Percentiles rank a stretch among this genome's conserved stretches.
Conservation (phyloP, 768 basidiomycete species). For the Steccherinum ochraceum region DNA sequence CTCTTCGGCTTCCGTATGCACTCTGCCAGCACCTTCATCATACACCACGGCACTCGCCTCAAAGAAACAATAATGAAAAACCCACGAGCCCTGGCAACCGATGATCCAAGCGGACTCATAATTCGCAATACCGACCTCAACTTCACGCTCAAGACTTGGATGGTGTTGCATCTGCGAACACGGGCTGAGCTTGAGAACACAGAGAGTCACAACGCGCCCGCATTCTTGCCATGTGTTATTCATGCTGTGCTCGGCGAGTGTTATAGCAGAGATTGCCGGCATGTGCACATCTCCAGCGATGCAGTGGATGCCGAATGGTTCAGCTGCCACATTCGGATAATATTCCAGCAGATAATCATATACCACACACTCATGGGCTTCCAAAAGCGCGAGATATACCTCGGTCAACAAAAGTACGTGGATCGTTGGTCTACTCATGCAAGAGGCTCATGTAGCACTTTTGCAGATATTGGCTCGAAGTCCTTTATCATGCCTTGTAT, state of each 20-base stretch:
- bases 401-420: conserved; percentile 2
- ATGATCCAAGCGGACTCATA: neutral
- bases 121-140: neutral
- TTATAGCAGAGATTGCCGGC: conserved; percentile 22
- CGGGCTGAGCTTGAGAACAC: conserved; percentile 25
- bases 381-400: neutral
- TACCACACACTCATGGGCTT: conserved; percentile 11
- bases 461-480: conserved; percentile 38
- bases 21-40: conserved; percentile 21
- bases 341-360: conserved; percentile 45
- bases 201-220: conserved; percentile 22
- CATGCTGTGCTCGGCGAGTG: conserved; percentile 9
- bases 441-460: neutral
- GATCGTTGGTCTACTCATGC: neutral
- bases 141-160: neutral
- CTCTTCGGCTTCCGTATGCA: conserved; percentile 29
- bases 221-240: conserved; percentile 34
- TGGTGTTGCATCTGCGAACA: conserved; percentile 21
- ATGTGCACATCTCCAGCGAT: conserved; percentile 26
- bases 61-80: neutral
- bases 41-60: conserved; percentile 23
- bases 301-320: conserved; percentile 28
- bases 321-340: conserved; percentile 34
- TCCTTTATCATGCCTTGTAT: conserved; percentile 43
- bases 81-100: neutral